Evolutionary conservation across 768 basidiomycete genomes (phyloP), one percentile per base, ranked within the genome.

Genomic region (Rhizopogon salebrosus): DNA sequence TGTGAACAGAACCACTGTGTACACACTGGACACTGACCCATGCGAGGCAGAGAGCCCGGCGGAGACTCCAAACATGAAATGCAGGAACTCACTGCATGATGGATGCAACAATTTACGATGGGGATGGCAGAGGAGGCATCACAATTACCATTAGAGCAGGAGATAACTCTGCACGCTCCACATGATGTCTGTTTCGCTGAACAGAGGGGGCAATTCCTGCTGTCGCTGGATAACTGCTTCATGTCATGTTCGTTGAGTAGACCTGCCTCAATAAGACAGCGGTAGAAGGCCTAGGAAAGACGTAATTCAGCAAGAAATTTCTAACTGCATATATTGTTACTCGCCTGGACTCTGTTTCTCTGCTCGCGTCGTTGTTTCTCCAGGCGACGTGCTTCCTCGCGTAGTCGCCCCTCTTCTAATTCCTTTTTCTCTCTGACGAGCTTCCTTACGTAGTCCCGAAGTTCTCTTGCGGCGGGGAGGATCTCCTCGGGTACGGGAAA

Each of bases 401-500:
- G 16, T 4, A 18, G 31, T 23, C 5, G 29, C 51, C 6, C 38
- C 13, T 23, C 23, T 31, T 16, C 14, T 11, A 11, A 16, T 23
- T 52, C 51, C 52, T 22, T 22, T 24, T 16, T 35, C 23, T 18
- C 9, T 53, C 31, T 11, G 23, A 27, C 9, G 13, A 7, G 2
- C 1, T 22, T 24, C n/a, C 23, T 11, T n/a, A 18, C 52, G 18
- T 52, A 35, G 9, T 52, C 41, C n/a, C 34, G 37, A 6, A 53
- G 23, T 37, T 35, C 7, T 18, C 18, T 13, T 9, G 52, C 22
- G 18, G n/a, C 6, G 10, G 34, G 11, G 1, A 36, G 4, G 3
- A 34, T 52, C 20, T 53, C 52, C 20, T 50, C 22, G 38, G 52
- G 34, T 13, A 18, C 51, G 9, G 52, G 6, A 36, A 37, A 53